Base-by-base conservation (phyloP, 1,139 yeast genomes). In the Candida sp. region DNA sequence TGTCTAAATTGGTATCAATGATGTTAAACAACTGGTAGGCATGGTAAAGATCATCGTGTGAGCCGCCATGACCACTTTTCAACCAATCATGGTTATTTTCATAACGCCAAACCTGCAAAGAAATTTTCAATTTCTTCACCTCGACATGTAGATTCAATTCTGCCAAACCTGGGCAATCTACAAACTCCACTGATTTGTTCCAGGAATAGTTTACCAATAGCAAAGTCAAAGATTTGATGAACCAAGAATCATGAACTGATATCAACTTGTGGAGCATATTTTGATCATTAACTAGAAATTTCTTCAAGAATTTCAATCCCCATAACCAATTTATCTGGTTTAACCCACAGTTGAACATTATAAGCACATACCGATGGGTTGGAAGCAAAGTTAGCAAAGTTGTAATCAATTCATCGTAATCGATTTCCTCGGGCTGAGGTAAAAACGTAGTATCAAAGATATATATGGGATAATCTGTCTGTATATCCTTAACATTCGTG, bases 221-320 rank as follows among this genome's bases (percentile, higher is more conserved):
- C 46, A 88, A 93, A 21, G 88, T 78, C 33, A 90, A 76, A 0
- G 96, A 85, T 53, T 90, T 81, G 15, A 89, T 79, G 67, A 93
- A 80, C 93, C 97, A 90, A 43, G 88, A 85, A 55, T 91, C 97
- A 62, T 93, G 98, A 4, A 93, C 96, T 35, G 91, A 77, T 51
- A 85, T 86, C 3, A 89, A 71, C 54, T 81, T 84, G 43, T 70
- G 69, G 42, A 90, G 65, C 46, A 78, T 77, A 43, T 76, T 52
- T 15, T 49, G 39, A 34, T 57, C 54, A 44, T 58, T 70, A 11
- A 75, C 74, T n/a, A 91, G 82, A 38, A 93, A 75, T 53, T 77
- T 67, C 51, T 86, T 79, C 54, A 88, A 79, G 49, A 91, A 82
- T 55, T 82, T 84, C 38, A 91, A 71, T 36, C 91, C 88, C 80